These are phyloP conservation scores for Kwoniella pini DNA, from an alignment of 768 basidiomycete species.

Conservation along the genomic window DNA sequence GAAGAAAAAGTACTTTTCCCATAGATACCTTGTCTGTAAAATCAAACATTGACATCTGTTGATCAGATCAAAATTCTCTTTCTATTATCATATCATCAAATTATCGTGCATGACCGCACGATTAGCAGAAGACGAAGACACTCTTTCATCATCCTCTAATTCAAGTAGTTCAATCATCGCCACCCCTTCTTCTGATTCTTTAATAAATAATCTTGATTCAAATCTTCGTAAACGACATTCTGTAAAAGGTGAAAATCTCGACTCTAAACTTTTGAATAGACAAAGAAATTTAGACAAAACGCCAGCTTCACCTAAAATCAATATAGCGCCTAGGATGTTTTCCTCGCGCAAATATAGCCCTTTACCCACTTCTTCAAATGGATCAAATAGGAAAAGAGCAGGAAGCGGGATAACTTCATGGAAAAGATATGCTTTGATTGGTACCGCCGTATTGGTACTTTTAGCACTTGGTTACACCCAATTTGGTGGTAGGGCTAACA, in stretches of 20 bases:
- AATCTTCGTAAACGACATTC: too few relatives aligned
- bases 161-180: conserved; percentile 3
- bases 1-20: too few relatives aligned
- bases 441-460: conserved; percentile 34
- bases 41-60: too few relatives aligned
- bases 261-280: background rate
- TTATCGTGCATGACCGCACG: too few relatives aligned
- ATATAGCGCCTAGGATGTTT: conserved; percentile 39
- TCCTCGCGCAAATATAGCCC: conserved; percentile 48
- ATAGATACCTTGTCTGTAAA: too few relatives aligned
- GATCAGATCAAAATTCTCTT: too few relatives aligned
- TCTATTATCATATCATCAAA: too few relatives aligned
- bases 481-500: conserved; percentile 7
- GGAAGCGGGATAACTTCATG: conserved; percentile 42
- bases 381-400: conserved; percentile 30
- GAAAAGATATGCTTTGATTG: conserved; percentile 49
- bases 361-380: conserved; percentile 35
- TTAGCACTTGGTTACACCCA: conserved; percentile 27
- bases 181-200: conserved; percentile 7
- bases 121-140: background rate
- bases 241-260: too few relatives aligned
- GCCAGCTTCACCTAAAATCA: conserved; percentile 17
- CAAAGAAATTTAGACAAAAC: background rate
- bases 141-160: conserved; percentile 1
- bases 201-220: background rate